Base-by-base conservation (phyloP, 1,139 yeast genomes). In the Yamadazyma jaroonii region DNA sequence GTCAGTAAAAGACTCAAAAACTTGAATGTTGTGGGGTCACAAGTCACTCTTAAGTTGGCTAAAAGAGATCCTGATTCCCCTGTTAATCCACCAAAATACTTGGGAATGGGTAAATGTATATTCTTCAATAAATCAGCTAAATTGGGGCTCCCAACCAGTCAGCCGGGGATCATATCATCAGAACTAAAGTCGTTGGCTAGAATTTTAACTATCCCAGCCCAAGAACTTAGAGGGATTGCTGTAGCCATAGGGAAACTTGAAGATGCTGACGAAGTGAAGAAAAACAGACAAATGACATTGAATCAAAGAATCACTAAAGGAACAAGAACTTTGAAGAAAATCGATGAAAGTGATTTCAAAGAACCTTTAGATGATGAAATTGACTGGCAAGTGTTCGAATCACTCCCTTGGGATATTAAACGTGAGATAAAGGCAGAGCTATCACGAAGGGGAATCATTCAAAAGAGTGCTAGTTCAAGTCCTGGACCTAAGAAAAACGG, bases 71-170 rank as follows among this genome's bases (percentile, higher is more conserved):
- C 66, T 0, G 70, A 68, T 41, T 94, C 95, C 0, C 89, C 95
- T 0, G 54, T 80, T 1, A 77, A 77, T 11, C 87, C 97, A 0
- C 75, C 86, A 1, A 92, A 92, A 52, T 82, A 67, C 56, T 49
- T 92, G 51, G 98, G 98, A 0, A 79, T 84, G 78, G 97, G 98
- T 0, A 53, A 56, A 12, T 88, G 96, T 57, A 87, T 81, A 35
- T 68, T 81, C 29, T 60, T 73, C 14, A 78, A 80, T 36, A 81
- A 79, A 48, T 67, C 83, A 2, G 66, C 84, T 2, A 66, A 69
- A 32, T 53, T 88, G n/a, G 89, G 89, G 0, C 58, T 75, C 0
- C 70, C 83, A 2, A 81, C 95, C 0, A 71, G 77, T 49, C 86
- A 82, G 36, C 52, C 69, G 50, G 86, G 86, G 0, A 57, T 77